Percentiles rank a stretch among this genome's conserved stretches.
These are phyloP conservation scores for Basidiobolus meristosporus DNA, from an alignment of 371 early-diverging fungal genomes.

Conservation along the genomic window DNA sequence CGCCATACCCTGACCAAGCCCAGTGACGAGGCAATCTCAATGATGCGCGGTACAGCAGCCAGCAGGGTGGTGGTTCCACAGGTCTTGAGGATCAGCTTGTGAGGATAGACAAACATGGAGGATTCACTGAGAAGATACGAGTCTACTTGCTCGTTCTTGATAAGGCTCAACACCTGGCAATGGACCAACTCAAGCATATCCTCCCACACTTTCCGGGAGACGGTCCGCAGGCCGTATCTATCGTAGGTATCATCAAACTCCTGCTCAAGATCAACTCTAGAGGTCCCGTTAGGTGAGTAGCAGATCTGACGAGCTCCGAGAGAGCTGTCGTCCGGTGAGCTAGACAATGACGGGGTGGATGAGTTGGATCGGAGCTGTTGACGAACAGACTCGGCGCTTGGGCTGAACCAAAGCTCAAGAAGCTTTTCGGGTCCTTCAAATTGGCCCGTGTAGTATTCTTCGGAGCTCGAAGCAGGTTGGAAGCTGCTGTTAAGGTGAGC, in stretches of 20 bases:
- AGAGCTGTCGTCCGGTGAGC: too few relatives aligned
- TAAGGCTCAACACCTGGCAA: constrained; percentile 72
- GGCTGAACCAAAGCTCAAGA: constrained; percentile 82
- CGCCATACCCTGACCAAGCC: constrained; percentile 56
- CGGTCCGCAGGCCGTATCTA: constrained; percentile 45
- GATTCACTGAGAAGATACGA: constrained; percentile 89
- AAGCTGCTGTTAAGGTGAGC: too few relatives aligned
- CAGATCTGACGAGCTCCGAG: too few relatives aligned
- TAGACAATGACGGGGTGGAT: too few relatives aligned
- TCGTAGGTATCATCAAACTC: constrained; percentile 11
- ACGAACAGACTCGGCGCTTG: constrained; percentile 9
- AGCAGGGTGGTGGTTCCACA: constrained; percentile 92
- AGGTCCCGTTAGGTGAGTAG: too few relatives aligned
- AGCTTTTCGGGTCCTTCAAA: constrained; percentile 93
- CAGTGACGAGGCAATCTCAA: constrained; percentile 60
- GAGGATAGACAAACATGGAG: constrained; percentile 89
- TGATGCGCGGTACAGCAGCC: constrained; percentile 59
- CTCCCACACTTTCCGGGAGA: constrained; percentile 63
- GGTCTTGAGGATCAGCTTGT: constrained; percentile 87
- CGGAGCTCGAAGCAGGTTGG: too few relatives aligned
- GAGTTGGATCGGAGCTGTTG: too few relatives aligned
- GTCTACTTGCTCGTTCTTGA: constrained; percentile 54
- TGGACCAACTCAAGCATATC: constrained; percentile 80
- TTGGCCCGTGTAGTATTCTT: constrained; percentile 9
- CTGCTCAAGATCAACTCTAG: too few relatives aligned